Evolutionary conservation across 2,329 filamentous ascomycete species (phyloP), one percentile per base, ranked within the genome.

Genomic region (Xylaria sp.): DNA sequence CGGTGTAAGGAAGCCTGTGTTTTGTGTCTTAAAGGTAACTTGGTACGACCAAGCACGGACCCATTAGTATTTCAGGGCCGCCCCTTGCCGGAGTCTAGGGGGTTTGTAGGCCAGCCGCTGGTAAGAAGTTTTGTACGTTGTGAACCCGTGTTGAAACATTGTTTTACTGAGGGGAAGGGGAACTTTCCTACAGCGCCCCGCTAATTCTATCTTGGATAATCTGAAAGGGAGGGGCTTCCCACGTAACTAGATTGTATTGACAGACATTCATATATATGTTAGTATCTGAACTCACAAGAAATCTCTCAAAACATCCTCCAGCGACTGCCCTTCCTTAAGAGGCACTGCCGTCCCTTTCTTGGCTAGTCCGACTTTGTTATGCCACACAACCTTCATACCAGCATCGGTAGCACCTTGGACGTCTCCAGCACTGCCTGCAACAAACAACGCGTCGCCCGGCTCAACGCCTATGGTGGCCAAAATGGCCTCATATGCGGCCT

Each of bases 381-480:
- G 68, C 68, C 68, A 70, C 6, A 70, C 65, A 25, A 68, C 65
- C 53, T 56, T 65, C 65, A 68, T 63, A 3, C 61, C 65, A 9
- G 59, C 65, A 36, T 63, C 45, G 0, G 62, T 62, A 2, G 68
- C 65, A 13, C 65, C 68, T 43, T 70, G 65, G 2, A 70, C 65
- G 6, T 70, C 68, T 3, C 65, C 68, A 23, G 68, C 61, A 23
- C 68, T 70, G 1, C 68, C 68, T n/a, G 65, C 65, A 50, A 70
- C 68, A 15, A 70, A 70, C 10, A 70, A 43, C 43, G 58, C 65
- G 1, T 70, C 68, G 8, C 50, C 9, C 10, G 60, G 15, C 12
- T 53, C 32, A 6, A 67, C 46, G 9, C 30, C 43, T 2, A 70
- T 20, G 4, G 5, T 18, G 30, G 32, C 5, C 12, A 70, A 30